phyloP scores from a whole-genome alignment of 371 early-diverging fungal genomes.

The Amoeboaphelidium protococcarum region DNA sequence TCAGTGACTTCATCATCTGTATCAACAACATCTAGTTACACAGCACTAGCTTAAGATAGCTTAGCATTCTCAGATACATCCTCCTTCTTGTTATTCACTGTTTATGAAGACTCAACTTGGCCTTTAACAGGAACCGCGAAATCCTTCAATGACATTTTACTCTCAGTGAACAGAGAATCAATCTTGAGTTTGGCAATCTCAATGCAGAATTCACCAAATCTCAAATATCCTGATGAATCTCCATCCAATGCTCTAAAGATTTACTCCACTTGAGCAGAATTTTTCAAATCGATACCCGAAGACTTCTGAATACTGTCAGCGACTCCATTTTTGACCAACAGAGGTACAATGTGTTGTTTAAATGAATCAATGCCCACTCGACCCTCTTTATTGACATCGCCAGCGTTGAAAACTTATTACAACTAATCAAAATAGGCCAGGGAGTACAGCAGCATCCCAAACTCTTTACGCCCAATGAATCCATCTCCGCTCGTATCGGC shows the following conservation, averaged over 20 bases:
- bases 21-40: no score
- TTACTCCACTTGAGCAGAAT: neutral
- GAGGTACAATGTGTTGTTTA: neutral
- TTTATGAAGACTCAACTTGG: no score
- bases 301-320: neutral
- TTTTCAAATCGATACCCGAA: neutral
- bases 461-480: neutral
- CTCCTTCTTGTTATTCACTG: no score
- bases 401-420: constrained; percentile 5
- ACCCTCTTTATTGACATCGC: constrained; percentile 8
- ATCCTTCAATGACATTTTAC: no score
- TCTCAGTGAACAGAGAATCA: no score
- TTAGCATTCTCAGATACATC: no score
- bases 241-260: neutral
- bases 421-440: neutral
- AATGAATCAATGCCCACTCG: constrained; percentile 7
- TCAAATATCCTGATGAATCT: neutral
- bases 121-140: no score
- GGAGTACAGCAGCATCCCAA: neutral
- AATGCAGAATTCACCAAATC: neutral
- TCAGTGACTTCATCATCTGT: no score
- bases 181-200: neutral
- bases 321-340: no score
- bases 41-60: no score
- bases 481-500: neutral